Evolutionary conservation across 345 rosid species (phyloP), one percentile per base, ranked within the genome.

Genomic region (Noccaea caerulescens): DNA sequence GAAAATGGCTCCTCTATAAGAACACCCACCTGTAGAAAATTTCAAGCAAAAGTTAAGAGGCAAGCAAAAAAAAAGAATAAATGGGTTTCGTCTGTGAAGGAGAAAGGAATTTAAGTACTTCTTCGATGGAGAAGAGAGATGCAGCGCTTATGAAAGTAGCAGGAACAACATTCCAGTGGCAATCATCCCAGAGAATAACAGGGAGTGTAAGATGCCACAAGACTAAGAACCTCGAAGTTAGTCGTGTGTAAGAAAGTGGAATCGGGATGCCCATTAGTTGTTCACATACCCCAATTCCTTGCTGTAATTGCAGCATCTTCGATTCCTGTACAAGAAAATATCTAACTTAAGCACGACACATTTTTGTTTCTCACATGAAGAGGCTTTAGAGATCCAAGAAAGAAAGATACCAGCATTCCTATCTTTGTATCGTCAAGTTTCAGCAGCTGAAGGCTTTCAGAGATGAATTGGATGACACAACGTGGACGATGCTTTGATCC

Each of bases 1-100:
- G 97, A 80, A 79, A 93, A 91, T n/a, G 98, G 97, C 71, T 93
- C 98, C 77, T 91, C 96, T 53, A 93, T 93, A 58, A 93, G 93
- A 73, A 91, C 98, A 68, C 98, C 98, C 64, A 93, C 98, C 98
- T 89, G 66, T 16, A 58, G 9, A 80, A 43, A 43, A 69, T 37
- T 66, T 63, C 52, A 54, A 66, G 55, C 63, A 51, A 5, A 12
- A 58, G 5, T 18, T 46, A 14, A 38, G 32, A 30, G 27, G 49
- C 44, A 68, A 69, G 59, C 37, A n/a, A n/a, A n/a, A n/a, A n/a
- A n/a, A n/a, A n/a, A n/a, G 53, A 36, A 37, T 4, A 14, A 39
- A 27, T 27, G 30, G 3, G 25, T 13, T 20, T 34, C 12, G 3
- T 18, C 36, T 12, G 25, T 37, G 9, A 58, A 60, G 45, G 52